These are phyloP conservation scores for Colletotrichum lupini DNA, from an alignment of 2,329 filamentous ascomycete genomes.

Conservation along the genomic window DNA sequence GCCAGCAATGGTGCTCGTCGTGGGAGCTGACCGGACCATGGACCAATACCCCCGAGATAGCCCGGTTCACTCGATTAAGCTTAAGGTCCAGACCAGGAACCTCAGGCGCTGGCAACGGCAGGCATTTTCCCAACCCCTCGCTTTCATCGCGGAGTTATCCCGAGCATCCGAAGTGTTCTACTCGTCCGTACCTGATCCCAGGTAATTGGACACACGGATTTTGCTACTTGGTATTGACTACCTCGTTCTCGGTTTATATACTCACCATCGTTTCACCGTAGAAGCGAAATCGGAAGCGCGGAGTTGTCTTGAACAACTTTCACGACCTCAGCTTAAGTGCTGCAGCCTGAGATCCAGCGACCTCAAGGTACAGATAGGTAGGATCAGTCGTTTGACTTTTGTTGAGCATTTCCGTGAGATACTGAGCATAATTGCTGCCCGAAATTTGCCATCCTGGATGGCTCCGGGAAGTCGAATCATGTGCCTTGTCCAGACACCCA, in stretches of 20 bases:
- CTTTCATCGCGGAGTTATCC: not conserved
- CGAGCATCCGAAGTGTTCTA: not conserved
- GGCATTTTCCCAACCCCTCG: not conserved
- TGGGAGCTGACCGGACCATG: not conserved
- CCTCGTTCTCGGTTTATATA: not conserved
- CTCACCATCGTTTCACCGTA: not conserved
- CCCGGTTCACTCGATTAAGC: not conserved
- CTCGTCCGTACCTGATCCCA: no score
- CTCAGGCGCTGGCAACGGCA: not conserved
- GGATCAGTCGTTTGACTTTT: not conserved
- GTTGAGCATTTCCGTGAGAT: not conserved
- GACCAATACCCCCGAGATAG: not conserved
- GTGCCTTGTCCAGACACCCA: no score
- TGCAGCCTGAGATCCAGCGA: no score
- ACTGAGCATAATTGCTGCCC: not conserved
- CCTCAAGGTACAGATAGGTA: not conserved
- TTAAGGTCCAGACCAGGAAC: not conserved
- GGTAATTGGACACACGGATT: no score
- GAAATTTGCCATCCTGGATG: not conserved
- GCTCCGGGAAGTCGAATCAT: not conserved
- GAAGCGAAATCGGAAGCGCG: not conserved
- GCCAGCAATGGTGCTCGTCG: not conserved
- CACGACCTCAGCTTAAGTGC: not conserved
- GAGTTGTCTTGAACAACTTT: not conserved
- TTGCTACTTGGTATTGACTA: not conserved